Percentiles rank a stretch among this genome's conserved stretches.
Evolutionary conservation across 2,329 filamentous ascomycete genomes (phyloP).

Genomic region (Scopulariopsis brevicaulis): DNA sequence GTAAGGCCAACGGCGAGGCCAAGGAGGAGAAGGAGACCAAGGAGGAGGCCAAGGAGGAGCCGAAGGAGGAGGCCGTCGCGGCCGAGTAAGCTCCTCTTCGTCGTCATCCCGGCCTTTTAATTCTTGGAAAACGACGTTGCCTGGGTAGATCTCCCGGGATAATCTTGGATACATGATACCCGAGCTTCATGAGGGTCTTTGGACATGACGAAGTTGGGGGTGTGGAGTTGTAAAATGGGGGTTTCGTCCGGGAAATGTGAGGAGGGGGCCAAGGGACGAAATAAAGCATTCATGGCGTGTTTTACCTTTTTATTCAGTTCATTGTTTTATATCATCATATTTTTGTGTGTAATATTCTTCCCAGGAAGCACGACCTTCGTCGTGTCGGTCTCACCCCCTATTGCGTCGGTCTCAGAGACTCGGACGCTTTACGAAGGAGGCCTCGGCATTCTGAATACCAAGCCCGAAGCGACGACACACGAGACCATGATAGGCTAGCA

Average conservation of each 20-base stretch:
- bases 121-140: neutral
- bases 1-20: conserved; percentile 35
- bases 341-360: neutral
- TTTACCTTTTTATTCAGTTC: neutral
- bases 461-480: no score
- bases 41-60: conserved; percentile 36
- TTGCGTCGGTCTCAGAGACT: no score
- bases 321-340: neutral
- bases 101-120: neutral
- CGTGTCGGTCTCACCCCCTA: no score
- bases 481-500: no score
- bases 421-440: no score
- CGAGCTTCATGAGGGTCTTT: neutral
- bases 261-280: no score
- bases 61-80: conserved; percentile 36
- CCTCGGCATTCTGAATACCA: no score
- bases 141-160: no score
- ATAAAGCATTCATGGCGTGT: neutral
- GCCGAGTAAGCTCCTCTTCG: neutral
- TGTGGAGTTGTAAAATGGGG: neutral
- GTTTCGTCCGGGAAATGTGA: neutral
- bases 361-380: neutral
- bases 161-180: neutral
- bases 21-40: conserved; percentile 36
- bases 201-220: neutral